Evolutionary conservation across 768 basidiomycete genomes (phyloP), one percentile per base, ranked within the genome.

Genomic region (Panellus pusillus): DNA sequence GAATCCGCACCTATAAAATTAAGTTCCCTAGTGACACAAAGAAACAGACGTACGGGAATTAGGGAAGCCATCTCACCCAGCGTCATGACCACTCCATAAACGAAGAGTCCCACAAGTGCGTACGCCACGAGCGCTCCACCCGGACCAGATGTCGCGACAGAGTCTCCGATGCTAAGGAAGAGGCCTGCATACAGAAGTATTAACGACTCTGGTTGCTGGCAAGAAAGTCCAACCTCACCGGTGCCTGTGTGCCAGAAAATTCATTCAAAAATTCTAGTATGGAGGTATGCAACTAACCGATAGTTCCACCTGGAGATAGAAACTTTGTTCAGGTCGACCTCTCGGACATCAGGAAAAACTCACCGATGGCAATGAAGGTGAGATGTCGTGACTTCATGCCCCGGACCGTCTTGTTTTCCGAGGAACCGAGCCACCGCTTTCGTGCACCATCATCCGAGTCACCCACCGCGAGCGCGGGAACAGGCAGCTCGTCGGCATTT

Each of bases 81-180:
- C n/a, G 80, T 69, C 24, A 84, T 82, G 42, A 85, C 82, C 32
- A 84, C 82, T 37, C 77, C 70, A 64, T 81, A 83, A 24, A 82
- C 79, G 66, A 84, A 83, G 19, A 81, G 8, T 15, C 82, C 82
- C 45, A 84, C 81, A 44, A 83, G 74, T 20, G 75, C 70, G 65
- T 84, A 87, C 1, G 83, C 82, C 2, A 86, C 63, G 15, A 86
- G 65, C n/a, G 84, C 76, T 56, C 83, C 83, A 15, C 75, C 83
- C 8, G 84, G 82, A 37, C 84, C 84, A 32, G 83, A 83, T 31
- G 48, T 55, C 13, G 54, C 54, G 4, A 55, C 44, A 29, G 54
- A 55, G n/a, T 42, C 38, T 14, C 54, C 54, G 12, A 55, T 45
- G n/a, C 54, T 55, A 15, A 55, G 54, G 24, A 55, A 55, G 9